phyloP scores from a whole-genome alignment of 192 early-diverging fungal genomes.

The Mortierella hygrophila region DNA sequence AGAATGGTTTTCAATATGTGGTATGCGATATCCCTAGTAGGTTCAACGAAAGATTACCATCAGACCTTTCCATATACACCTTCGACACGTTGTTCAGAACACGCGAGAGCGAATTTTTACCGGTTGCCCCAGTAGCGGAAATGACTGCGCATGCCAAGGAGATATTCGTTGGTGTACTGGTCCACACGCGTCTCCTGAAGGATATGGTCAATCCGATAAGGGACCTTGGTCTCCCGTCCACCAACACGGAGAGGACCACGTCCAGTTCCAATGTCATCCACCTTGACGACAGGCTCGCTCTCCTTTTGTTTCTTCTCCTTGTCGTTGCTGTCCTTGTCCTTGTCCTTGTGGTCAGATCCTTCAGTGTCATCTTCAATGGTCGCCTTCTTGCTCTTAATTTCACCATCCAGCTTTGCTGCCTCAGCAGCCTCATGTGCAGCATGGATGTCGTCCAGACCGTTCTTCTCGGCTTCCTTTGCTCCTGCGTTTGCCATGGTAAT shows the following conservation, averaged over 20 bases:
- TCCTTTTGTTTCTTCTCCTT: neutral
- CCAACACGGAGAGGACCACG: slow-evolving; percentile 10
- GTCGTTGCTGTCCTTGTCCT: neutral
- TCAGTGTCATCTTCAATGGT: neutral
- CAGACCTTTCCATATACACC: too few species aligned
- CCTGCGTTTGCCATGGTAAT: neutral
- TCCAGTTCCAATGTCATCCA: neutral
- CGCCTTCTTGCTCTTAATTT: neutral
- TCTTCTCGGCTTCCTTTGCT: neutral
- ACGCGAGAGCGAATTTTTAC: slow-evolving; percentile 3
- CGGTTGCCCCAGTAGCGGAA: slow-evolving; percentile 70
- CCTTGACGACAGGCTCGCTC: neutral
- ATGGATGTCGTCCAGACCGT: slow-evolving; percentile 11
- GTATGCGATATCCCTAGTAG: slow-evolving; percentile 42
- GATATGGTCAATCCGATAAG: slow-evolving; percentile 61
- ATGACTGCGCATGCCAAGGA: slow-evolving; percentile 64
- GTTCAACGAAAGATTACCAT: too few species aligned
- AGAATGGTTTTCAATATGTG: slow-evolving; percentile 42
- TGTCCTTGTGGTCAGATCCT: neutral
- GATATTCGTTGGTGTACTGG: slow-evolving; percentile 67
- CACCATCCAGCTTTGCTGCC: neutral
- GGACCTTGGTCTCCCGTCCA: slow-evolving; percentile 36
- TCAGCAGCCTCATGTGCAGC: neutral
- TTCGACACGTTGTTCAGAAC: neutral
- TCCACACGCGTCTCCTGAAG: slow-evolving; percentile 65